These are phyloP conservation scores for Skeletonema menzelii DNA, from an alignment of 108 stramenopile species.

Conservation along the genomic window DNA sequence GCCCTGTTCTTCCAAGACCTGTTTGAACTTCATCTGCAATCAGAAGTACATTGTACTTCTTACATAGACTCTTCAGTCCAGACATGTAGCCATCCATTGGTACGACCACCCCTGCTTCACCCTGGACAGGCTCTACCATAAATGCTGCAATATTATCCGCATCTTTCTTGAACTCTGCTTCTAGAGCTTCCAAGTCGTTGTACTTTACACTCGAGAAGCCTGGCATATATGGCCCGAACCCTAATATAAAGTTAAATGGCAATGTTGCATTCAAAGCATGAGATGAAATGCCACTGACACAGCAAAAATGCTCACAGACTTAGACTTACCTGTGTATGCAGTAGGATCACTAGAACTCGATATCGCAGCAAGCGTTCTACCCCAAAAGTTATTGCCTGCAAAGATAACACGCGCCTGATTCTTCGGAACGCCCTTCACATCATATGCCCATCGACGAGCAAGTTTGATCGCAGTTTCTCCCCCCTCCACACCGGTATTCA, in stretches of 20 bases:
- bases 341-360: slow-evolving; percentile 94
- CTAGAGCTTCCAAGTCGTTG: slow-evolving; percentile 86
- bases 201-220: slow-evolving; percentile 91
- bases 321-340: slow-evolving; percentile 53
- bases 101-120: slow-evolving; percentile 99
- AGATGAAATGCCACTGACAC: background rate
- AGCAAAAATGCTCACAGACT: background rate
- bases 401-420: slow-evolving; percentile 92
- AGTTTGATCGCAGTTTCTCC: slow-evolving; percentile 98
- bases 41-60: slow-evolving; percentile 94
- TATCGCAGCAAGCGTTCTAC: slow-evolving; percentile 98
- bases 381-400: slow-evolving; percentile 99
- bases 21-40: slow-evolving; percentile 99
- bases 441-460: slow-evolving; percentile 93
- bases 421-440: slow-evolving; percentile 91
- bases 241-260: slow-evolving; percentile 1
- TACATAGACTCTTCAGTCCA: slow-evolving; percentile 85
- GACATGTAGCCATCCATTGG: slow-evolving; percentile 96
- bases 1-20: slow-evolving; percentile 96
- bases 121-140: slow-evolving; percentile 99
- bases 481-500: slow-evolving; percentile 99
- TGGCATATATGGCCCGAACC: slow-evolving; percentile 98
- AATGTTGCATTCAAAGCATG: slow-evolving; percentile 7
- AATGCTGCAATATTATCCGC: slow-evolving; percentile 93
- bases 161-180: slow-evolving; percentile 84